A percentile compares a stretch with the other conserved stretches of the same genome.
Evolutionary conservation across 768 basidiomycete genomes (phyloP).

Genomic region (Pulveroboletus ravenelii): DNA sequence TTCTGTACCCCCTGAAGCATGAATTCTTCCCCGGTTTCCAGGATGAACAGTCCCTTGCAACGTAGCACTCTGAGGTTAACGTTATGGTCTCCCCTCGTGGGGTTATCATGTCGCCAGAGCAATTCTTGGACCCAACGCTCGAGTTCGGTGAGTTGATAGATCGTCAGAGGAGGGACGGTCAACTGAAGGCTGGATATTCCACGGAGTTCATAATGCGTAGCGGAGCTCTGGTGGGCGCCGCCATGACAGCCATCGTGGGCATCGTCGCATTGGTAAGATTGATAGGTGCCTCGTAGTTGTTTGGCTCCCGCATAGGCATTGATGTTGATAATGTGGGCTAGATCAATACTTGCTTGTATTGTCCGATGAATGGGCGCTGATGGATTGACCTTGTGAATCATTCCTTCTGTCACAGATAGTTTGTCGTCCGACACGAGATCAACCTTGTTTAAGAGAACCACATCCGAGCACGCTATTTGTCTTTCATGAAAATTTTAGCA

Average conservation of each 20-base stretch:
- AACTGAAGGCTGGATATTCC: slow-evolving; percentile 84
- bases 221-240: slow-evolving; percentile 32
- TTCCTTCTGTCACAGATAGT: slow-evolving; percentile 46
- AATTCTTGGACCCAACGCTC: slow-evolving; percentile 79
- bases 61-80: slow-evolving; percentile 61
- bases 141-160: slow-evolving; percentile 44
- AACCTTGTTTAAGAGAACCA: slow-evolving; percentile 87
- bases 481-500: slow-evolving; percentile 38
- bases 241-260: slow-evolving; percentile 25
- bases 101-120: slow-evolving; percentile 70
- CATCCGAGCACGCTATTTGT: slow-evolving; percentile 91
- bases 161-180: slow-evolving; percentile 54
- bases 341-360: slow-evolving; percentile 63
- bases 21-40: slow-evolving; percentile 50
- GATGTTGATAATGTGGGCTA: slow-evolving; percentile 73
- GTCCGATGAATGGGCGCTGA: slow-evolving; percentile 72
- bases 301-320: slow-evolving; percentile 64
- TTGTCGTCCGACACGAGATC: slow-evolving; percentile 59
- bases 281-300: slow-evolving; percentile 23
- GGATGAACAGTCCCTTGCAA: slow-evolving; percentile 79
- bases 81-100: slow-evolving; percentile 33
- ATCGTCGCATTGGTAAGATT: slow-evolving; percentile 34
- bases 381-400: slow-evolving; percentile 76
- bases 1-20: slow-evolving; percentile 90
- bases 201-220: slow-evolving; percentile 61